Conservation (phyloP, 2,329 filamentous ascomycete species). For the Lecanicillium sp. region DNA sequence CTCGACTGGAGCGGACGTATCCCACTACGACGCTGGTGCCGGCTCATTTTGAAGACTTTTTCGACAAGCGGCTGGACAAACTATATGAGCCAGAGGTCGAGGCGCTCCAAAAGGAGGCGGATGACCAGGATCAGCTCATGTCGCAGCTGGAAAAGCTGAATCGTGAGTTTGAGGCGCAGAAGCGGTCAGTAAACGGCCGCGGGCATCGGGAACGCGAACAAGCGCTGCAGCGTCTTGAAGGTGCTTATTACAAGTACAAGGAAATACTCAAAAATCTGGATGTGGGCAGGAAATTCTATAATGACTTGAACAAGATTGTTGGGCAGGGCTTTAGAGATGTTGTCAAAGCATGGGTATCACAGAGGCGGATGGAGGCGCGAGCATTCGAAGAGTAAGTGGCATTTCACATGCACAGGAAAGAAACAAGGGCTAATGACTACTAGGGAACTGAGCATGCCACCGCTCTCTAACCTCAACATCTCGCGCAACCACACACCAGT, state of each 20-base stretch:
- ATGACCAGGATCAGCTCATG: conserved; percentile 67
- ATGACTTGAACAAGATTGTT: conserved; percentile 84
- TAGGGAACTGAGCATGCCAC: conserved; percentile 45
- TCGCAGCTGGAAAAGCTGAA: conserved; percentile 67
- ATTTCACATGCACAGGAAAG: not conserved
- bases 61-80: conserved; percentile 66
- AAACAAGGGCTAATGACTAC: conserved; percentile 2
- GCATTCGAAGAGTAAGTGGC: conserved; percentile 65
- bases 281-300: conserved; percentile 91
- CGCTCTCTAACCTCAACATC: conserved; percentile 35
- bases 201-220: conserved; percentile 69
- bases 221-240: conserved; percentile 80
- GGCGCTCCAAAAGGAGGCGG: conserved; percentile 59
- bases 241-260: conserved; percentile 92
- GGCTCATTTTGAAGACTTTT: conserved; percentile 86
- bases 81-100: conserved; percentile 74
- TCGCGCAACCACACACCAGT: conserved; percentile 20
- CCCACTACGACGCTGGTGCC: conserved; percentile 78
- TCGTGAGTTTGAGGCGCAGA: conserved; percentile 64
- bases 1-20: conserved; percentile 76
- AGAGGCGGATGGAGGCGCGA: conserved; percentile 72
- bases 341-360: conserved; percentile 70
- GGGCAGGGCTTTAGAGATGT: conserved; percentile 68
- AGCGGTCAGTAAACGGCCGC: conserved; percentile 54
- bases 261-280: conserved; percentile 90